Percentiles rank a stretch among this genome's conserved stretches.
Evolutionary conservation across 179 eudicot genomes (phyloP).

Genomic region (Carnegiea gigantea): DNA sequence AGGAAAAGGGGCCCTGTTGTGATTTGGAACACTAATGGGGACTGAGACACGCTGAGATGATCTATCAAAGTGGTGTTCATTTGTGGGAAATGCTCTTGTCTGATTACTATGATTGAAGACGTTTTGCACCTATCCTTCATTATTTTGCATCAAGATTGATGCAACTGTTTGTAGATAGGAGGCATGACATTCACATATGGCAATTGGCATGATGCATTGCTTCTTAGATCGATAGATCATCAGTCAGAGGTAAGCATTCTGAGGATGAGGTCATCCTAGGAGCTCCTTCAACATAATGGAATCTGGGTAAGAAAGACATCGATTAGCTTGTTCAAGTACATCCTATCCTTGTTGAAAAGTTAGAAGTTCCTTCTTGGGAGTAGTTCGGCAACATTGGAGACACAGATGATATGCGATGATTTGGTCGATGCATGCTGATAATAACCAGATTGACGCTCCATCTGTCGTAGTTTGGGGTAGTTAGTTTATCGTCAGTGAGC

Average conservation of each 20-base stretch:
- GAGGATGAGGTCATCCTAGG: not conserved
- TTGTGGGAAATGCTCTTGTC: not conserved
- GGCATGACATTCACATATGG: not conserved
- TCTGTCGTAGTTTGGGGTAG: not conserved
- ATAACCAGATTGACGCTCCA: not conserved
- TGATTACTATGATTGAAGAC: not conserved
- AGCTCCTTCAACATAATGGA: not conserved
- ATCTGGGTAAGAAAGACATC: not conserved
- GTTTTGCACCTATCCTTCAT: not conserved
- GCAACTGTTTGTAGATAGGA: not conserved
- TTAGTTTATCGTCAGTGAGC: not conserved
- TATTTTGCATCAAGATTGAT: not conserved
- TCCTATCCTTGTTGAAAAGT: not conserved
- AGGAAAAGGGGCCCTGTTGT: constrained; percentile 57
- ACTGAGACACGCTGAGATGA: constrained; percentile 21
- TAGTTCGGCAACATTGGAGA: not conserved
- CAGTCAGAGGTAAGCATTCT: not conserved
- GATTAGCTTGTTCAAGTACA: not conserved
- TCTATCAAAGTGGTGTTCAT: not conserved
- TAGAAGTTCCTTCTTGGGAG: not conserved
- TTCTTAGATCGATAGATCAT: not conserved
- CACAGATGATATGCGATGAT: not conserved
- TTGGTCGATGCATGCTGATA: no score
- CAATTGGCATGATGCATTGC: not conserved
- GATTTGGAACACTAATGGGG: constrained; percentile 58